Evolutionary conservation across 1,139 yeast species (phyloP).

Genomic region (Suhomyces ambrosiae): DNA sequence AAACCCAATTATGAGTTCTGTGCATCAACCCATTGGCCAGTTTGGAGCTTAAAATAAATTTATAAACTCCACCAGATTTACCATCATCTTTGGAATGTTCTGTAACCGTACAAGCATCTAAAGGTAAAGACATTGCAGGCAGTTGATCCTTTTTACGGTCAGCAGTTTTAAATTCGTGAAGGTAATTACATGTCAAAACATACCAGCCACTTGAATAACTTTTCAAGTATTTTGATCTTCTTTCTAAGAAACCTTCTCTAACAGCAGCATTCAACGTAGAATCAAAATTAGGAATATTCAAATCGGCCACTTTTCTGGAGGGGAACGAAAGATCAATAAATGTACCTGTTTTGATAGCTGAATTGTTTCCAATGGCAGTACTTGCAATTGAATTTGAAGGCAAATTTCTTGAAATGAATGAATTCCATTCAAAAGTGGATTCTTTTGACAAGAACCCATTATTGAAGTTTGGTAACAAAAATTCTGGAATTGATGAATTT

Average conservation of each 20-base stretch:
- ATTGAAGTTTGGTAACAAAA: slow-evolving; percentile 66
- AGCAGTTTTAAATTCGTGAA: slow-evolving; percentile 86
- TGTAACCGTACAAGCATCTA: slow-evolving; percentile 78
- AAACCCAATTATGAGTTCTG: slow-evolving; percentile 90
- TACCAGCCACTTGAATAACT: slow-evolving; percentile 90
- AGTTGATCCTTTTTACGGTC: slow-evolving; percentile 80
- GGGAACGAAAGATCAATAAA: slow-evolving; percentile 78
- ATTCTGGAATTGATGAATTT: slow-evolving; percentile 66
- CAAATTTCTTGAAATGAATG: slow-evolving; percentile 71
- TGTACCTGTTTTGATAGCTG: slow-evolving; percentile 43
- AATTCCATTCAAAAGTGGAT: slow-evolving; percentile 86
- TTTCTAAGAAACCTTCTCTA: slow-evolving; percentile 79
- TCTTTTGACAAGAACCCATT: slow-evolving; percentile 77
- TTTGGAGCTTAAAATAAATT: slow-evolving; percentile 78
- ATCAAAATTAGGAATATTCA: slow-evolving; percentile 65
- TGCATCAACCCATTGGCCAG: slow-evolving; percentile 65
- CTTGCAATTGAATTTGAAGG: slow-evolving; percentile 36
- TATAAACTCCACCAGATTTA: slow-evolving; percentile 59
- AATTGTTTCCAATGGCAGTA: slow-evolving; percentile 33
- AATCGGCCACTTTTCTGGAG: slow-evolving; percentile 63
- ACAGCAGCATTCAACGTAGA: slow-evolving; percentile 73
- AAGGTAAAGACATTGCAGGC: slow-evolving; percentile 86
- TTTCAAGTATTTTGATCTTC: slow-evolving; percentile 87
- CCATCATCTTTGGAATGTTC: slow-evolving; percentile 80
- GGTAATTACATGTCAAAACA: slow-evolving; percentile 81